Conservation (phyloP, 2,329 filamentous ascomycete species). For the Penicillium aurantiogriseum region DNA sequence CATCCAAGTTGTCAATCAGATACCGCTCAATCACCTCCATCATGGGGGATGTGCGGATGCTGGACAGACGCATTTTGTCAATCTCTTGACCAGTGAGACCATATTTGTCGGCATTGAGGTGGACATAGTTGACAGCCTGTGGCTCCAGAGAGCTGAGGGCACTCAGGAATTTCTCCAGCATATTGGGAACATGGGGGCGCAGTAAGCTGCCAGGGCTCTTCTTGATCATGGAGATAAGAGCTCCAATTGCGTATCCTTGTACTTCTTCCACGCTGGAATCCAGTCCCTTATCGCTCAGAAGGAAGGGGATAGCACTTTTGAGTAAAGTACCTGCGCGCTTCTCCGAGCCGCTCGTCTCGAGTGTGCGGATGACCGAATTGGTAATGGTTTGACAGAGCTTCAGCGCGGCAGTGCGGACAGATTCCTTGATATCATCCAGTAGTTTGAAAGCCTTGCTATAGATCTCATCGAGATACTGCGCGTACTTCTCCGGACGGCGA, state of each 20-base stretch:
- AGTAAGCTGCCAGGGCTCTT: slow-evolving; percentile 74
- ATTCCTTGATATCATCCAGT: slow-evolving; percentile 92
- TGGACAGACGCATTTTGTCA: slow-evolving; percentile 78
- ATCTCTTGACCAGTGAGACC: slow-evolving; percentile 86
- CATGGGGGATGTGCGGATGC: slow-evolving; percentile 81
- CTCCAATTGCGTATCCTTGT: slow-evolving; percentile 75
- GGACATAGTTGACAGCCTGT: slow-evolving; percentile 85
- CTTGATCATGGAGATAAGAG: slow-evolving; percentile 85
- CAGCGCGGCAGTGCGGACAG: slow-evolving; percentile 76
- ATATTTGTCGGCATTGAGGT: slow-evolving; percentile 79
- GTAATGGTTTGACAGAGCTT: slow-evolving; percentile 81
- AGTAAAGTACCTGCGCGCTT: slow-evolving; percentile 77
- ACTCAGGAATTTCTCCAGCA: slow-evolving; percentile 77
- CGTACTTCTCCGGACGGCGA: slow-evolving; percentile 71
- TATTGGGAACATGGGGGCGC: slow-evolving; percentile 74
- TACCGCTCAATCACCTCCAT: slow-evolving; percentile 90
- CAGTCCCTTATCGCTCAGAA: slow-evolving; percentile 83
- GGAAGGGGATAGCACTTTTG: slow-evolving; percentile 81
- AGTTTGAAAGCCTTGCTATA: slow-evolving; percentile 87
- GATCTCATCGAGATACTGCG: slow-evolving; percentile 78
- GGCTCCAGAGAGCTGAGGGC: slow-evolving; percentile 86
- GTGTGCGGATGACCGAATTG: slow-evolving; percentile 77
- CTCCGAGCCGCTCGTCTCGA: slow-evolving; percentile 69
- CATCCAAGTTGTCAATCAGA: slow-evolving; percentile 74
- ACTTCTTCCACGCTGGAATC: slow-evolving; percentile 88